Conservation (phyloP, 306 rosid species). For the Erythrophleum fordii region DNA sequence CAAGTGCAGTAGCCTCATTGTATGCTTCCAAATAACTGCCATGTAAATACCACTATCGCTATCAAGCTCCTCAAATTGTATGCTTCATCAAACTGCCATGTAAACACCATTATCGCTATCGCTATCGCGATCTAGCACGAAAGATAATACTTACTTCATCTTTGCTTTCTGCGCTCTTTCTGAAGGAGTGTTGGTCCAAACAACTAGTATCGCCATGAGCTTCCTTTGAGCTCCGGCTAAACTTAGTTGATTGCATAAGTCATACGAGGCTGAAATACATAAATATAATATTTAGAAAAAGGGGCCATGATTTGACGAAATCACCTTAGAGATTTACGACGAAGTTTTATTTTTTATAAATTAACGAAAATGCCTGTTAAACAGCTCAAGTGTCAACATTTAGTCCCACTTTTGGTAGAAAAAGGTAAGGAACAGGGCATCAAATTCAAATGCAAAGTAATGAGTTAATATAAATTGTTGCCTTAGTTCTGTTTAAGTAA, state of each 20-base stretch:
- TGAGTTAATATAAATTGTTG: too few relatives aligned
- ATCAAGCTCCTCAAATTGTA: slow-evolving; percentile 7
- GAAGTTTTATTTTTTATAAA: neutral
- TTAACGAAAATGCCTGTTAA: neutral
- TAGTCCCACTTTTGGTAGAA: neutral
- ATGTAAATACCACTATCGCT: slow-evolving; percentile 28
- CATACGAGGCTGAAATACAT: slow-evolving; percentile 73
- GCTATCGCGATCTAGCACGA: slow-evolving; percentile 56
- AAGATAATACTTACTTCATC: slow-evolving; percentile 65
- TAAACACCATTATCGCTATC: slow-evolving; percentile 25
- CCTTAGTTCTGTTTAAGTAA: too few relatives aligned
- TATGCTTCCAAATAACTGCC: slow-evolving; percentile 93
- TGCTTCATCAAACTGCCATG: slow-evolving; percentile 41
- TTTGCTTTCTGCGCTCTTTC: slow-evolving; percentile 94
- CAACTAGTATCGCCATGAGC: slow-evolving; percentile 90
- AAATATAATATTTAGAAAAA: neutral
- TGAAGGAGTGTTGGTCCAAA: slow-evolving; percentile 88
- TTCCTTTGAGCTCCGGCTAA: slow-evolving; percentile 71
- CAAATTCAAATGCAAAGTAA: neutral
- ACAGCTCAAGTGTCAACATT: too few relatives aligned
- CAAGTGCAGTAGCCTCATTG: slow-evolving; percentile 76
- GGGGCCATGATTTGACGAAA: neutral
- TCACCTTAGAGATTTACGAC: neutral
- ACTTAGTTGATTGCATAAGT: slow-evolving; percentile 70
- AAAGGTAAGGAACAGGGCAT: neutral